Evolutionary conservation across 345 rosid species (phyloP).

Genomic region (Moricandia arvensis): DNA sequence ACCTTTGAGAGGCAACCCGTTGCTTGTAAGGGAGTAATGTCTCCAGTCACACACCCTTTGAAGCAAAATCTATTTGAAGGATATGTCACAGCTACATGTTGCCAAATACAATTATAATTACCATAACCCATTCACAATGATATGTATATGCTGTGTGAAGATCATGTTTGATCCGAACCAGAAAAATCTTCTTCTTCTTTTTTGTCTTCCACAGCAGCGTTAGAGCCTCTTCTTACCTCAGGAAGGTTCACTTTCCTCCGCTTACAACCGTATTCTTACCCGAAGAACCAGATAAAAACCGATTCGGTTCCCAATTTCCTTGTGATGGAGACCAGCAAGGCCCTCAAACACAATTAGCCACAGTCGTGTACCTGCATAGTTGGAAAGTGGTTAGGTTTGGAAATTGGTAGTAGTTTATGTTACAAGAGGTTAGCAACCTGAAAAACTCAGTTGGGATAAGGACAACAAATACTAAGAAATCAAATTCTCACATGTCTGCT

Average conservation of each 20-base stretch:
- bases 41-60: slow-evolving; percentile 46
- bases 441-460: background rate
- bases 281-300: slow-evolving; percentile 37
- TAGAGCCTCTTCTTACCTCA: background rate
- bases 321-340: background rate
- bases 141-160: background rate
- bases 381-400: background rate
- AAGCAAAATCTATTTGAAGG: background rate
- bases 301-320: slow-evolving; percentile 43
- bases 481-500: background rate
- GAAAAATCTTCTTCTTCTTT: slow-evolving; percentile 16
- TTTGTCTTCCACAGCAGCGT: background rate
- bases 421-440: background rate
- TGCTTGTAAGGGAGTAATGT: slow-evolving; percentile 63
- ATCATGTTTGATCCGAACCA: slow-evolving; percentile 14
- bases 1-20: slow-evolving; percentile 80
- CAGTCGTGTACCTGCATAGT: background rate
- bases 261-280: slow-evolving; percentile 43
- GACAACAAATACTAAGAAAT: background rate
- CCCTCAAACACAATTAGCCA: background rate
- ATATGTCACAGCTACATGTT: background rate
- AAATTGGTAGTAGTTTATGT: background rate
- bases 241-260: slow-evolving; percentile 23
- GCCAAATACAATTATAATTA: background rate
- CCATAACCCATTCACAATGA: background rate